Conservation (phyloP, 805 yeast species). For the Kuraishia hungarica region DNA sequence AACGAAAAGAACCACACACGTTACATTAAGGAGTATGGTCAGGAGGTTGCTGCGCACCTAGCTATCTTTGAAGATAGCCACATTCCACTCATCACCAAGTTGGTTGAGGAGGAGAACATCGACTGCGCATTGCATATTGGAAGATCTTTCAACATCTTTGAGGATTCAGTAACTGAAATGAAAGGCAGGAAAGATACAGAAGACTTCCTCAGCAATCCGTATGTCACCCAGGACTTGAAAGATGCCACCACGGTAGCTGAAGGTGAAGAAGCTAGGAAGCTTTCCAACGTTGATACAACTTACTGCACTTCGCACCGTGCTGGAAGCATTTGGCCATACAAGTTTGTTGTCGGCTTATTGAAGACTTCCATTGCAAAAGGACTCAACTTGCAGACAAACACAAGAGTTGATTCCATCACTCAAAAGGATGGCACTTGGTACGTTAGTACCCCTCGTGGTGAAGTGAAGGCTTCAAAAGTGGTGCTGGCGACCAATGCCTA, state of each 20-base stretch:
- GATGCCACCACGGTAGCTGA: constrained; percentile 21
- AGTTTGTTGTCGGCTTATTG: constrained; percentile 25
- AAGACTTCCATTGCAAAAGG: constrained; percentile 22
- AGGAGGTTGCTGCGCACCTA: constrained; percentile 24
- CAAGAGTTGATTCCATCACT: constrained; percentile 24
- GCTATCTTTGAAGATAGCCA: constrained; percentile 29
- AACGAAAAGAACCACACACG: constrained; percentile 10
- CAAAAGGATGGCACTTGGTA: constrained; percentile 20
- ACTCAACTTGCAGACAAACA: constrained; percentile 33
- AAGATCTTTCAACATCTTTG: constrained; percentile 25
- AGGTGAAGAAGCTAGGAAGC: constrained; percentile 22
- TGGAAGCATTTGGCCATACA: constrained; percentile 36
- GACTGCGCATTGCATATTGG: constrained; percentile 29
- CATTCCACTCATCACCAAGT: constrained; percentile 20
- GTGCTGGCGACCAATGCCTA: constrained; percentile 26
- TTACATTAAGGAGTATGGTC: constrained; percentile 13
- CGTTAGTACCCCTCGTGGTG: constrained; percentile 24
- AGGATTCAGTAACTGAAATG: constrained; percentile 9
- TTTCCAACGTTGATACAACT: constrained; percentile 19
- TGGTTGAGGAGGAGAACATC: constrained; percentile 23
- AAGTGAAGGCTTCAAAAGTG: constrained; percentile 20
- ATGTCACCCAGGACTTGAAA: constrained; percentile 17
- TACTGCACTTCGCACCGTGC: constrained; percentile 30
- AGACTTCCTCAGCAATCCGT: constrained; percentile 18
- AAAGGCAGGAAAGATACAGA: constrained; percentile 12